Conservation (phyloP, 805 yeast species). For the Komagataella phaffii region DNA sequence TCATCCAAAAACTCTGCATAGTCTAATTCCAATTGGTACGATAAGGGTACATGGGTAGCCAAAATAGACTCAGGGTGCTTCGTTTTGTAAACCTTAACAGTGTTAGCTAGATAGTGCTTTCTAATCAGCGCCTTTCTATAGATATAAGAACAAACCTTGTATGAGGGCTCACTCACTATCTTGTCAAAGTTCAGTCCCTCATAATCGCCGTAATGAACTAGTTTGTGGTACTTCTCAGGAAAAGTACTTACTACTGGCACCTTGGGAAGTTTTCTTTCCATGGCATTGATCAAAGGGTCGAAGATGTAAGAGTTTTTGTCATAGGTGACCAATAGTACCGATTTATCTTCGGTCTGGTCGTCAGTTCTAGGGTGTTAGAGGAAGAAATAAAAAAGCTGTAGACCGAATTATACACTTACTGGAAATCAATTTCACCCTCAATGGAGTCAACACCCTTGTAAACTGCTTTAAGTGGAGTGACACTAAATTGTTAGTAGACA, state of each 20-base stretch:
- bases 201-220: slow-evolving; percentile 80
- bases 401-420: not conserved
- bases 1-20: slow-evolving; percentile 95
- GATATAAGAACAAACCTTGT: slow-evolving; percentile 66
- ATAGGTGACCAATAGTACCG: slow-evolving; percentile 20
- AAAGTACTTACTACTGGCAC: not conserved
- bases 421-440: slow-evolving; percentile 37
- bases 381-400: not conserved
- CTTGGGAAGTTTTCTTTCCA: slow-evolving; percentile 8
- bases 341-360: not conserved
- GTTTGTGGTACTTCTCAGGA: slow-evolving; percentile 11
- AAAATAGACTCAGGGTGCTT: slow-evolving; percentile 65
- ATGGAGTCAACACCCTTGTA: slow-evolving; percentile 40
- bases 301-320: slow-evolving; percentile 25
- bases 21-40: slow-evolving; percentile 76
- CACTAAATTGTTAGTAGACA: slow-evolving; percentile 19
- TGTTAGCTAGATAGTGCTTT: slow-evolving; percentile 79
- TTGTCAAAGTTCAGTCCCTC: slow-evolving; percentile 76
- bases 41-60: slow-evolving; percentile 50
- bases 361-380: not conserved
- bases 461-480: slow-evolving; percentile 62
- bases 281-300: slow-evolving; percentile 26
- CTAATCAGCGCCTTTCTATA: slow-evolving; percentile 86
- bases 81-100: slow-evolving; percentile 58
- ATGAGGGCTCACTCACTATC: slow-evolving; percentile 29